A percentile compares a stretch with the other conserved stretches of the same genome.
These are phyloP conservation scores for Orbilia blumenaviensis DNA, from an alignment of 2,329 filamentous ascomycete genomes.

Conservation along the genomic window DNA sequence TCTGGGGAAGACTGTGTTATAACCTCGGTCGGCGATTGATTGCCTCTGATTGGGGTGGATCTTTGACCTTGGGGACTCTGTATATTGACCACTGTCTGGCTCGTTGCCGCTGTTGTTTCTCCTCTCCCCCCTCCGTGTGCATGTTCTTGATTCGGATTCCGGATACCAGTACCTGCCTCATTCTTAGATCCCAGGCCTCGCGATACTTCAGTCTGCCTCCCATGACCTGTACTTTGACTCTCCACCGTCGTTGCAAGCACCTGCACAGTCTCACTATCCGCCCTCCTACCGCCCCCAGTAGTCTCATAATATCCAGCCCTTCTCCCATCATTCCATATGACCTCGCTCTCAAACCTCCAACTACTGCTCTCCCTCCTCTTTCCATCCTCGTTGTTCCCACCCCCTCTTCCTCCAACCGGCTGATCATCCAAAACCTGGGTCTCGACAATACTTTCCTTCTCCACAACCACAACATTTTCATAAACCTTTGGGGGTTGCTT, in stretches of 20 bases:
- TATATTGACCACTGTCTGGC: too few species aligned
- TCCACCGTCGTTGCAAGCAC: background rate
- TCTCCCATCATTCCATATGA: constrained; percentile 20
- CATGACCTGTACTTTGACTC: background rate
- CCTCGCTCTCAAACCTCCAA: constrained; percentile 36
- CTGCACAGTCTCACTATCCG: background rate
- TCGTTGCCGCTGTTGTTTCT: too few species aligned
- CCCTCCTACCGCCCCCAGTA: background rate
- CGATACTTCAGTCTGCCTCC: background rate
- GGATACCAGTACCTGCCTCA: too few species aligned
- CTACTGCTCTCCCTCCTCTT: background rate
- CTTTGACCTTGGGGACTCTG: too few species aligned
- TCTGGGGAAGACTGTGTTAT: too few species aligned
- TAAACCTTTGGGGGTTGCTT: constrained; percentile 11
- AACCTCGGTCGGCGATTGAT: too few species aligned
- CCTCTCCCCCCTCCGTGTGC: background rate
- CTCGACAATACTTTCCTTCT: background rate
- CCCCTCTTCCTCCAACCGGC: background rate
- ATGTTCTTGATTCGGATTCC: background rate
- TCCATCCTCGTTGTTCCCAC: background rate
- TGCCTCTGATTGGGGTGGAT: too few species aligned
- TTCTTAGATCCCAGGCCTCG: background rate
- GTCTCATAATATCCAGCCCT: background rate
- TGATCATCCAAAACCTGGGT: background rate
- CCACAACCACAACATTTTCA: constrained; percentile 16